phyloP scores from a whole-genome alignment of 2,329 filamentous ascomycete genomes.

The Phoma sp. region DNA sequence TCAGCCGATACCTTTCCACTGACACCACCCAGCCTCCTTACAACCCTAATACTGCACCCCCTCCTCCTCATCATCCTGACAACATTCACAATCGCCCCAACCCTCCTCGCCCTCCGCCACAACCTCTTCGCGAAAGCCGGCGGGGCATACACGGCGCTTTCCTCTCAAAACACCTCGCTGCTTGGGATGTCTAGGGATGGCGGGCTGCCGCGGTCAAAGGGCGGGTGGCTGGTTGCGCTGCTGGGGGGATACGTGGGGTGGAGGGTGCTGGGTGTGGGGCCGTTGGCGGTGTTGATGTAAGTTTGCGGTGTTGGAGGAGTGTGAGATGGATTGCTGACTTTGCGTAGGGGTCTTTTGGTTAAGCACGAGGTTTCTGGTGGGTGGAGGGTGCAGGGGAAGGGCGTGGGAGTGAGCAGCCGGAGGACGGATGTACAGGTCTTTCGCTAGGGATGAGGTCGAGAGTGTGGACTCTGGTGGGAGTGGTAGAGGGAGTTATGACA shows the following conservation, averaged over 20 bases:
- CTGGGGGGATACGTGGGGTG: constrained; percentile 4
- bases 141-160: neutral
- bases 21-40: neutral
- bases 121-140: neutral
- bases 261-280: constrained; percentile 1
- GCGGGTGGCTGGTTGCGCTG: neutral
- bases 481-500: too few species aligned
- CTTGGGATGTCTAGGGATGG: neutral
- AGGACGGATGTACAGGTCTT: constrained; percentile 9
- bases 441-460: neutral
- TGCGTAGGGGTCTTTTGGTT: neutral
- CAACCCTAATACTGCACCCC: constrained; percentile 3
- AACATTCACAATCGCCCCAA: constrained; percentile 10
- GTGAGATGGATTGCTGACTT: neutral
- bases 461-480: too few species aligned
- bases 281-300: neutral
- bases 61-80: constrained; percentile 1
- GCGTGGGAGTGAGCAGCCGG: neutral
- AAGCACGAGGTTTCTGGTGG: neutral
- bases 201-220: neutral
- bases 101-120: neutral
- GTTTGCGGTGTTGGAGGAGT: neutral
- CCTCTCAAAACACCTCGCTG: neutral
- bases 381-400: neutral
- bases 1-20: neutral